phyloP scores from a whole-genome alignment of 805 yeast species.

The Teunomyces cretensis region DNA sequence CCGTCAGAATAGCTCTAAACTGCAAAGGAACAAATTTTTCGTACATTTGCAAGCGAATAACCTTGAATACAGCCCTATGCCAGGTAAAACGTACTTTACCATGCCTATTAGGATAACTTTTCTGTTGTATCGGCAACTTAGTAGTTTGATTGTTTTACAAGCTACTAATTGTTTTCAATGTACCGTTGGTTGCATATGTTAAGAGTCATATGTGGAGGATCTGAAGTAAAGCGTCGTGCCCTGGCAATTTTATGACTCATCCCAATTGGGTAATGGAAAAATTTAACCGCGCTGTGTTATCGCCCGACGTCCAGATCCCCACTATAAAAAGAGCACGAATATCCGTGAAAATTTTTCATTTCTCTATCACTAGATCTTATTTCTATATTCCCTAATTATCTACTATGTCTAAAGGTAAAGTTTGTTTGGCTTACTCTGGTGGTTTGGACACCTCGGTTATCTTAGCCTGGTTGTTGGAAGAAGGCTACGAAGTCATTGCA shows the following conservation, averaged over 20 bases:
- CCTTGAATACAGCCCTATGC: too few species aligned
- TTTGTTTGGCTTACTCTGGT: constrained; percentile 98
- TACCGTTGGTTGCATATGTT: too few species aligned
- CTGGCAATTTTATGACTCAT: constrained; percentile 19
- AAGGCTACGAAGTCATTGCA: constrained; percentile 97
- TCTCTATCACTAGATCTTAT: constrained; percentile 1
- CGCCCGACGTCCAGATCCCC: constrained; percentile 10
- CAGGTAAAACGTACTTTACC: background rate
- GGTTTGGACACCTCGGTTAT: constrained; percentile 98
- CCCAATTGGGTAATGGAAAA: constrained; percentile 22
- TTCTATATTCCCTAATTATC: background rate
- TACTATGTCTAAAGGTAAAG: constrained; percentile 93
- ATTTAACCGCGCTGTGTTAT: constrained; percentile 31
- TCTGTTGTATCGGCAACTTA: too few species aligned
- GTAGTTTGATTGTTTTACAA: too few species aligned
- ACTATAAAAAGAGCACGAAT: constrained; percentile 16
- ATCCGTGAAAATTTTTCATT: constrained; percentile 12
- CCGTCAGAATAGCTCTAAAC: too few species aligned
- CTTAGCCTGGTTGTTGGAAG: constrained; percentile 95
- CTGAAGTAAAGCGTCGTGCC: background rate
- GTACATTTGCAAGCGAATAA: too few species aligned
- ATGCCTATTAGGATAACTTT: too few species aligned
- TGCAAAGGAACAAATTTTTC: too few species aligned
- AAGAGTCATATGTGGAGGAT: background rate
- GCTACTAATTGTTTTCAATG: too few species aligned